Percentiles rank a stretch among this genome's conserved stretches.
phyloP scores from a whole-genome alignment of 805 yeast species.

The Yamadazyma sp. region DNA sequence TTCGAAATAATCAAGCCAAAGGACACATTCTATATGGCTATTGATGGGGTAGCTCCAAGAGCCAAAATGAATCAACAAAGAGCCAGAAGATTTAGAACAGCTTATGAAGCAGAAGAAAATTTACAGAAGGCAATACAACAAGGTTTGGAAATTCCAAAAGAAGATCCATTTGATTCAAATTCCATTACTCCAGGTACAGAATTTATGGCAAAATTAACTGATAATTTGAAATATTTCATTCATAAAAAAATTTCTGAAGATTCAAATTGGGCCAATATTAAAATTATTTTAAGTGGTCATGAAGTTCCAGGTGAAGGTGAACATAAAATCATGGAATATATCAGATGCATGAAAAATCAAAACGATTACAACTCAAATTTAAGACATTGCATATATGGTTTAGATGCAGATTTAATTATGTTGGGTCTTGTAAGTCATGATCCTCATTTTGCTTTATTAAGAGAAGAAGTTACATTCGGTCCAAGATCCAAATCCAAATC shows the following conservation, averaged over 20 bases:
- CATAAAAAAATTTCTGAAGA: constrained; percentile 86
- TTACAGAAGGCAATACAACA: constrained; percentile 66
- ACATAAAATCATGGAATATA: constrained; percentile 93
- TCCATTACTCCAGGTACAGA: constrained; percentile 97
- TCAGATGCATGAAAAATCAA: constrained; percentile 75
- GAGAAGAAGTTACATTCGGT: constrained; percentile 96
- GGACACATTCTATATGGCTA: constrained; percentile 89
- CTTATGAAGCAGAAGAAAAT: constrained; percentile 84
- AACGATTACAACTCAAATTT: constrained; percentile 71
- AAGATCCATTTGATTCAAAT: constrained; percentile 86
- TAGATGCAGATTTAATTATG: constrained; percentile 95
- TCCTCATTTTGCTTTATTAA: constrained; percentile 88
- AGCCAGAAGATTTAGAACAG: constrained; percentile 91
- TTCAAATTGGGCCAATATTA: constrained; percentile 76
- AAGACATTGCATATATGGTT: constrained; percentile 91
- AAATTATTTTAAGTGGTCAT: constrained; percentile 82
- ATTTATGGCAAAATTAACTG: constrained; percentile 86
- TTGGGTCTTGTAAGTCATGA: constrained; percentile 89
- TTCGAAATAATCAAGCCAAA: constrained; percentile 85
- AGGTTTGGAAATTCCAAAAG: constrained; percentile 76
- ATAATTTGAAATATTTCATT: constrained; percentile 79
- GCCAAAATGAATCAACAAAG: constrained; percentile 99
- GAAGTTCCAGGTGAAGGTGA: constrained; percentile 99
- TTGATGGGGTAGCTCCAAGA: constrained; percentile 98
- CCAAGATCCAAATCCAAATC: constrained; percentile 36